Base-by-base conservation (phyloP, 129 eudicot genomes). In the Erigeron canadensis region DNA sequence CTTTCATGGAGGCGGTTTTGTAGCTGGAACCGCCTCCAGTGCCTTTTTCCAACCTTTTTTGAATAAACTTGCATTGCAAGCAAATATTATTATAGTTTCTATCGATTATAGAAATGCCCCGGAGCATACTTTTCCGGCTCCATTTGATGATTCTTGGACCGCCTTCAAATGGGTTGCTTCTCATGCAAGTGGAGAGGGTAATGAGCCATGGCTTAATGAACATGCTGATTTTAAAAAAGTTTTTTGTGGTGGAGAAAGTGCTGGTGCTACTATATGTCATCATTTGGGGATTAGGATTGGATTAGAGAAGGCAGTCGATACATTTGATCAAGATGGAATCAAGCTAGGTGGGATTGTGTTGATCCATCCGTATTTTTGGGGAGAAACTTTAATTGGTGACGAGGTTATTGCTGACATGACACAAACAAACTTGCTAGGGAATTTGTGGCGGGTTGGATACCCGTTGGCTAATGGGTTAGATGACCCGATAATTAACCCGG, bases 1-100 rank as follows among this genome's bases (percentile, higher is more conserved):
- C 65, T 60, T 60, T 37, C 65, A 60, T 60, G 65, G 65, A 60
- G 65, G 65, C 28, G 65, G 65, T 28, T 60, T 59, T 7, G 65
- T 60, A 4, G 17, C 40, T 28, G 65, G 65, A 60, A 22, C 65
- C 28, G 65, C 65, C 43, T 34, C 40, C 5, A 60, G 65, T 60
- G 65, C 43, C 65, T 21, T 60, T 1, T 60, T 60, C 43, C 65
- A 60, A 15, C 5, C 65, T 1, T 60, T 60, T 21, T 43, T 22
- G 23, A 60, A 34, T 17, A 60, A 60, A 60, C 65, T 60, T 34
- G 65, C 65, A 2, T 60, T 60, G 37, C 17, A 60, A 13, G 65
- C 65, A 60, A 60, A 60, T 3, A 37, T 34, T 10, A 60, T 60
- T 16, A 60, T 60, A 60, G 17, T 60, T 11, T 60, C 19, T 34